Base-by-base conservation (phyloP, 257 asterid genomes). In the Ehretia macrophylla region DNA sequence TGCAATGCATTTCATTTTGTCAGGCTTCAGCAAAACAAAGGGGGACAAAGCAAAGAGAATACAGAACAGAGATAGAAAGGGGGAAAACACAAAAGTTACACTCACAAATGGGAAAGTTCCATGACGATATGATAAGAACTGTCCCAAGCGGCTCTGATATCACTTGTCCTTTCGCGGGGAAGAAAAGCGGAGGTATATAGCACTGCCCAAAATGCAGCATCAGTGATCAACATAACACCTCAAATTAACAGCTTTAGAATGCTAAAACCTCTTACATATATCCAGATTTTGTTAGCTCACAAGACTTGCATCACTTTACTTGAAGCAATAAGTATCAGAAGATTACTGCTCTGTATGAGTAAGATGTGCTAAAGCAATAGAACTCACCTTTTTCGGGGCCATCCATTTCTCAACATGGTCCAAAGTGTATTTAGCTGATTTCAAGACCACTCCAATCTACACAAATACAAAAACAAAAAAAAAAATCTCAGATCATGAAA, bases 61-160 rank as follows among this genome's bases (percentile, higher is more conserved):
- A 42, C 8, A 27, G 35, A 3, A 27, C 35, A 27, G 4, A 27
- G 35, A 10, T 10, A 42, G 14, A 10, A 42, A 42, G 12, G 4
- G 47, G 3, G 47, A 42, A 42, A 42, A 42, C 16, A 1, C 47
- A 42, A 10, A 42, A 2, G 47, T 11, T 2, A 42, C 47, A 81
- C 98, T 83, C 74, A 91, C 98, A 77, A 60, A 88, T 76, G 27
- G 98, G 96, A 55, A 77, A 91, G 72, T 91, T 91, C 95, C 96
- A 91, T 22, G 94, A 82, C 14, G 85, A 82, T 53, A 91, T 66
- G 68, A 91, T 75, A 68, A 91, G 86, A n/a, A 88, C 92, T 11
- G 84, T 80, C 50, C 96, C 96, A 54, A 82, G 83, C 62, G 98
- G 98, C 81, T 91, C 98, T 0, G 96, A 89, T 59, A 88, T 64